Evolutionary conservation across 768 basidiomycete species (phyloP).

Genomic region (Kwoniella europaea): DNA sequence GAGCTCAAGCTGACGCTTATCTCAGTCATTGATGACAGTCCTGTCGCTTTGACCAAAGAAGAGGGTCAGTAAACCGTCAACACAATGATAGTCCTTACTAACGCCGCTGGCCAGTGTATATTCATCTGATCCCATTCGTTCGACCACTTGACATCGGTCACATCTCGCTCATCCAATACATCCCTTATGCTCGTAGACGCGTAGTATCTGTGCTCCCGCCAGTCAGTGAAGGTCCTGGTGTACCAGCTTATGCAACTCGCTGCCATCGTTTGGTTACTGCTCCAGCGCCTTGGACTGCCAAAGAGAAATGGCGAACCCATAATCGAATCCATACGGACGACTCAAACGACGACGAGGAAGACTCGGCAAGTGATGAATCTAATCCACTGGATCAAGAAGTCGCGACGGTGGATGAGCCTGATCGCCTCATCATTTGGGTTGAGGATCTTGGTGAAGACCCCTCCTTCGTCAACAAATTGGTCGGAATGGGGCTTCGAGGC

Average conservation of each 20-base stretch:
- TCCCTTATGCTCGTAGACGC: constrained; percentile 38
- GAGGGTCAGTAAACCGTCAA: constrained; percentile 20
- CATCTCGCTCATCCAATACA: constrained; percentile 29
- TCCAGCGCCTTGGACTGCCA: constrained; percentile 44
- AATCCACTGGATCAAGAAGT: constrained; percentile 33
- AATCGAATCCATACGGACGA: background rate
- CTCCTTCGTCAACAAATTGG: background rate
- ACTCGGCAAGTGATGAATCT: background rate
- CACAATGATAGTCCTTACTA: background rate
- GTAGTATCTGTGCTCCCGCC: constrained; percentile 23
- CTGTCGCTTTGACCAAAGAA: constrained; percentile 5
- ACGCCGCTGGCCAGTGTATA: background rate
- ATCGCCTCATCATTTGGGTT: constrained; percentile 27
- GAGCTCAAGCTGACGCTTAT: background rate
- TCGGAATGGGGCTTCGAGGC: constrained; percentile 26
- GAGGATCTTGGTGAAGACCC: constrained; percentile 6
- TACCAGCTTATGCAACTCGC: constrained; percentile 11
- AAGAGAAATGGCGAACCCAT: constrained; percentile 42
- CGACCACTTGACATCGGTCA: constrained; percentile 3
- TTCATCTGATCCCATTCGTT: background rate
- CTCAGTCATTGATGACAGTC: constrained; percentile 22
- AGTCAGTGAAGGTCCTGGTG: background rate
- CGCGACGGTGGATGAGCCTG: constrained; percentile 35
- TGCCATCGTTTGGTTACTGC: constrained; percentile 37
- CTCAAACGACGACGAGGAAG: constrained; percentile 15